These are phyloP conservation scores for Laguncularia racemosa DNA, from an alignment of 345 rosid genomes.

Conservation along the genomic window DNA sequence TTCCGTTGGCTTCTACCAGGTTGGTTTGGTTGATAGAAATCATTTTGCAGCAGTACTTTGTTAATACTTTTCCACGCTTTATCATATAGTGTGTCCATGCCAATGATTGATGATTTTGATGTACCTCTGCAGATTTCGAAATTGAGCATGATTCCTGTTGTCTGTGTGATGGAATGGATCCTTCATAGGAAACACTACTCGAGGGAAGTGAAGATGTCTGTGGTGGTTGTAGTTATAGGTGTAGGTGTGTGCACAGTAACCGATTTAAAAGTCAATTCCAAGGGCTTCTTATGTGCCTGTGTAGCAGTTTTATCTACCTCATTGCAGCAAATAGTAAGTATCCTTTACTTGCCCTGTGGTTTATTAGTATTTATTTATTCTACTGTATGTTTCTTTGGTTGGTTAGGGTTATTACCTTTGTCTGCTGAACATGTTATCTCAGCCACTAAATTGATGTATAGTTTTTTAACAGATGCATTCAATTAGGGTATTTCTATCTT, in stretches of 20 bases:
- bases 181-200: conserved; percentile 75
- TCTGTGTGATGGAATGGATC: conserved; percentile 92
- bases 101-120: neutral
- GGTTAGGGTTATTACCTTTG: neutral
- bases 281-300: conserved; percentile 86
- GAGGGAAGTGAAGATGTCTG: conserved; percentile 68
- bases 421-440: neutral
- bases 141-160: conserved; percentile 95
- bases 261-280: conserved; percentile 88
- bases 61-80: neutral
- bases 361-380: neutral
- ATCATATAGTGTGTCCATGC: neutral
- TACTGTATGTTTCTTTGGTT: neutral
- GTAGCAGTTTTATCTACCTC: conserved; percentile 81
- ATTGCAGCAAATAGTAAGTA: conserved; percentile 90
- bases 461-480: too few relatives aligned
- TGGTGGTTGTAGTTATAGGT: conserved; percentile 78
- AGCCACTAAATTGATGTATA: too few relatives aligned
- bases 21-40: neutral
- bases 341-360: neutral
- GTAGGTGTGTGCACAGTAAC: conserved; percentile 95
- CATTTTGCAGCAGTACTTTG: neutral
- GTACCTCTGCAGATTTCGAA: conserved; percentile 61
- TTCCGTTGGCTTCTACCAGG: conserved; percentile 95
- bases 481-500: too few relatives aligned